Base-by-base conservation (phyloP, 2,329 filamentous ascomycete genomes). In the Ascomycota sp. region DNA sequence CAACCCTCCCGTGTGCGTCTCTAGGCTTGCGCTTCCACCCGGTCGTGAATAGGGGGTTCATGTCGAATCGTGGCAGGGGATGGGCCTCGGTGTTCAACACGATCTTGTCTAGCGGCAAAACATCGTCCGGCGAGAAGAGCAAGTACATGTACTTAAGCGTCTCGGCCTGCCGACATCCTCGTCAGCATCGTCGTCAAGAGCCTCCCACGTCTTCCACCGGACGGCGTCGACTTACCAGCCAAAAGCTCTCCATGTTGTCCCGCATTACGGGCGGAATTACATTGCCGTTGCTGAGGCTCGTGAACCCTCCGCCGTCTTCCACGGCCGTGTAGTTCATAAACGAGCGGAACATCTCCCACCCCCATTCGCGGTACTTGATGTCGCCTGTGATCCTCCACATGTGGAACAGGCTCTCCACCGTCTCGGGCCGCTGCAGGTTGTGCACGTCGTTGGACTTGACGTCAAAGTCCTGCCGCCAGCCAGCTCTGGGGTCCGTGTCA, bases 161-260 rank as follows among this genome's bases (percentile, higher is more conserved):
- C 59, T 98, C 89, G 32, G 89, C 84, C 77, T 82, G 37, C 16
- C 16, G 16, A 21, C 16, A 21, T 21, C 16, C 3, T 21, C 16
- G 16, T 21, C 16, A 21, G 29, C 26, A 33, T 30, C 16, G 9
- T 28, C 5, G 11, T n/a, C 7, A 33, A 3, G 16, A 21, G 7
- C 31, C 6, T 12, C 4, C 12, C 21, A n/a, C 2, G 3, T 6
- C 16, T 31, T 10, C 16, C 7, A 9, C 9, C 24, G 11, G 9
- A 1, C 2, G 9, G 6, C 4, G 5, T 6, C 28, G 25, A 60
- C 76, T 58, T 57, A 81, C 77, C 62, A 98, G 68, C 89, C 89
- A 98, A 58, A 95, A 95, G 50, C 82, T 91, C 58, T 98, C 89
- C 86, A 98, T 93, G 45, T 95, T 95, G 54, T 98, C 86, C 38